Evolutionary conservation across 1,284 basidiomycete genomes (phyloP).

Genomic region (Boletus smithii): DNA sequence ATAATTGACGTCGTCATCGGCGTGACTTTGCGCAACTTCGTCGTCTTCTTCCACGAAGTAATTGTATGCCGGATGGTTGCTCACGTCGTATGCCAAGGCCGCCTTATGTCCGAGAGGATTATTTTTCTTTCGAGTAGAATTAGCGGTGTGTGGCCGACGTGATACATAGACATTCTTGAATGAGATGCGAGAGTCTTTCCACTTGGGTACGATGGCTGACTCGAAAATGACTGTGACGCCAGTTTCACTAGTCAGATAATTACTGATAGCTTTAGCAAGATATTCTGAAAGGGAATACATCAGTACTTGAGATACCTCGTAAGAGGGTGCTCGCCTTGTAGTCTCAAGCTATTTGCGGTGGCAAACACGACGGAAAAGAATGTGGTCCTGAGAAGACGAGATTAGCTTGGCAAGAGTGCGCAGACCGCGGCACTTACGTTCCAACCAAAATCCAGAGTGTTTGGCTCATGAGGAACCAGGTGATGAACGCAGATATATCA

Average conservation of each 20-base stretch:
- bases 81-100: slow-evolving; percentile 70
- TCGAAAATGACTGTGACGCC: slow-evolving; percentile 96
- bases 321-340: slow-evolving; percentile 62
- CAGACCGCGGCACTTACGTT: slow-evolving; percentile 58
- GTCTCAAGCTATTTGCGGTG: slow-evolving; percentile 82
- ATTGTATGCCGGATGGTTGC: slow-evolving; percentile 70
- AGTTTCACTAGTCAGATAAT: slow-evolving; percentile 91
- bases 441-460: slow-evolving; percentile 91
- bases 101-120: slow-evolving; percentile 43
- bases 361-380: slow-evolving; percentile 95
- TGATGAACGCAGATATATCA: slow-evolving; percentile 95
- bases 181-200: slow-evolving; percentile 92
- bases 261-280: slow-evolving; percentile 85
- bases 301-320: background rate
- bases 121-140: slow-evolving; percentile 16
- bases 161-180: slow-evolving; percentile 98
- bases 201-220: slow-evolving; percentile 96
- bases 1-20: slow-evolving; percentile 62
- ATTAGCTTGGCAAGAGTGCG: slow-evolving; percentile 15
- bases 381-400: slow-evolving; percentile 63
- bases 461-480: slow-evolving; percentile 93
- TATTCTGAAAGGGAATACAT: slow-evolving; percentile 54
- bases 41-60: slow-evolving; percentile 54
- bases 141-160: slow-evolving; percentile 54
- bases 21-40: slow-evolving; percentile 21